Evolutionary conservation across 768 basidiomycete genomes (phyloP).

Genomic region (Imleria badia): DNA sequence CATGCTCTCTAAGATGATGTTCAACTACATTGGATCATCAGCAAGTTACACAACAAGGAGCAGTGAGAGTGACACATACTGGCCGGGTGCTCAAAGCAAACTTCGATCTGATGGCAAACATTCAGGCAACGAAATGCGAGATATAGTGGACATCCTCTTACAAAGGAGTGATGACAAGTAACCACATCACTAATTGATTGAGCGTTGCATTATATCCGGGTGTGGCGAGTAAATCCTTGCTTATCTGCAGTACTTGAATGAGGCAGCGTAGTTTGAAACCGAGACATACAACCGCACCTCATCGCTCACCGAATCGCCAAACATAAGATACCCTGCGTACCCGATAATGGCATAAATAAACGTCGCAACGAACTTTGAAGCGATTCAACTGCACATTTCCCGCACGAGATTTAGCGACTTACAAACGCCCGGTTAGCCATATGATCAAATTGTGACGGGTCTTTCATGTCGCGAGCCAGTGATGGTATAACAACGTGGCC

Average conservation of each 20-base stretch:
- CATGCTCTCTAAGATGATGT: conserved; percentile 76
- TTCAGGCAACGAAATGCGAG: conserved; percentile 14
- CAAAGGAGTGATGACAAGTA: conserved; percentile 79
- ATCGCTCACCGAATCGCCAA: conserved; percentile 73
- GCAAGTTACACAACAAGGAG: background rate
- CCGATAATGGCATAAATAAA: conserved; percentile 67
- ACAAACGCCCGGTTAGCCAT: conserved; percentile 91
- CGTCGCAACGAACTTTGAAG: conserved; percentile 57
- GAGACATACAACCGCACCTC: conserved; percentile 52
- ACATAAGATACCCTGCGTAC: conserved; percentile 89
- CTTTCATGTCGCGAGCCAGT: conserved; percentile 83
- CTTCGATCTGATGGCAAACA: conserved; percentile 58
- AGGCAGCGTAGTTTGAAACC: background rate
- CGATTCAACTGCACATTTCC: background rate
- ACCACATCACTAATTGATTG: conserved; percentile 78
- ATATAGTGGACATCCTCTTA: conserved; percentile 34
- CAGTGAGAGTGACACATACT: conserved; percentile 39
- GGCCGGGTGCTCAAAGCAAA: conserved; percentile 84
- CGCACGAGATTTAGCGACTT: conserved; percentile 27
- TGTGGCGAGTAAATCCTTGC: conserved; percentile 72
- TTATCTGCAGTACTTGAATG: conserved; percentile 53
- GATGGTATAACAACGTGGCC: conserved; percentile 93
- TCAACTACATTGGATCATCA: conserved; percentile 49
- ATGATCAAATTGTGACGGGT: conserved; percentile 73
- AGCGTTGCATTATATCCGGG: conserved; percentile 69